Evolutionary conservation across 177 flowering plant species (phyloP), one percentile per base, ranked within the genome.

Genomic region (Vitis hybrid): DNA sequence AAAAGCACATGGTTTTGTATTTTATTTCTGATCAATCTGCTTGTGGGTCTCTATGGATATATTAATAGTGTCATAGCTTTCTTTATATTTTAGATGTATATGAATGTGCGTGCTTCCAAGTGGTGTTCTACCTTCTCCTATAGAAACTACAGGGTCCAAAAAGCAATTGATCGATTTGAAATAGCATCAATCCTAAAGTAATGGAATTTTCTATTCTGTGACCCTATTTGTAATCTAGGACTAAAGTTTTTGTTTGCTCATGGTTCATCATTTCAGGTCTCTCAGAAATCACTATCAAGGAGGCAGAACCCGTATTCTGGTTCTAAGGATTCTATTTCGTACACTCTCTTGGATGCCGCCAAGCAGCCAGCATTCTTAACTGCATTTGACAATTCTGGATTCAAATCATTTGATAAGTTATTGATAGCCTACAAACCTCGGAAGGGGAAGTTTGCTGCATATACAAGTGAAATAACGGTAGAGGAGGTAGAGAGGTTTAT

Each of bases 391-490:
- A 86, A 79, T 70, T 73, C 85, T 3, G 93, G 89, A n/a, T 91
- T 85, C 77, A 88, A 86, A 77, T 84, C 89, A 53, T 62, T 72
- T 3, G 90, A 90, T 61, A 79, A 72, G 65, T 13, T 89, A 18
- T 68, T 92, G 78, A 62, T 94, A 55, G 97, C 97, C 9, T 94
- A 88, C 80, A 94, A 92, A 76, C 96, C 94, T 33, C 84, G 89
- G 64, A 92, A 74, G 75, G 84, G 82, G 39, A 94, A 86, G 77
- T 94, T 83, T 75, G 90, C 93, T 22, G 74, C 78, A 39, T 86
- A 78, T 69, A 52, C 59, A 1, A 81, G 81, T 10, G 87, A 85
- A 45, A 51, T 84, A 48, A 86, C 78, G 1, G 16, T 63, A 11
- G 97, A 92, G 68, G 90, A 87, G 56, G 87, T 77, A 0, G 97